Percentiles rank a stretch among this genome's conserved stretches.
These are phyloP conservation scores for Calonectria pseudoturangicola DNA, from an alignment of 2,329 filamentous ascomycete genomes.

Conservation along the genomic window DNA sequence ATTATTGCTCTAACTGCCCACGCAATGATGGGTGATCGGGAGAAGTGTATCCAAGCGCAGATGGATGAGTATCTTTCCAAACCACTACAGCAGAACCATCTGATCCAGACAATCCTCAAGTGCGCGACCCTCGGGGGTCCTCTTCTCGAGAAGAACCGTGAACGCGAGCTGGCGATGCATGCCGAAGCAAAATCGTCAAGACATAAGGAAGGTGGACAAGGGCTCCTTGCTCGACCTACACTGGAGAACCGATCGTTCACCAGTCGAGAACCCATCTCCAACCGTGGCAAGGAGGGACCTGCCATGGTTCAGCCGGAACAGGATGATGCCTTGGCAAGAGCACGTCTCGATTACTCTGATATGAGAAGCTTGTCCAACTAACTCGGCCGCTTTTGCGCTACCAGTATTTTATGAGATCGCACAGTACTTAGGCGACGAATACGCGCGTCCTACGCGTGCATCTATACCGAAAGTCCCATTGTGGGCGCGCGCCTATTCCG, in stretches of 20 bases:
- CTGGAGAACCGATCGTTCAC: constrained; percentile 79
- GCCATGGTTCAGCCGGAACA: constrained; percentile 69
- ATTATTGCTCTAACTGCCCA: constrained; percentile 98
- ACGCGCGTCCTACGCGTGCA: constrained; percentile 10
- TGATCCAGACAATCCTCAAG: constrained; percentile 98
- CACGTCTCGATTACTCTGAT: constrained; percentile 66
- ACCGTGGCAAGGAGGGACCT: constrained; percentile 76
- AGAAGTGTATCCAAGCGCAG: constrained; percentile 98
- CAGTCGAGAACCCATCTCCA: constrained; percentile 76
- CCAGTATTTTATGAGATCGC: constrained; percentile 57
- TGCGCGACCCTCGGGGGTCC: constrained; percentile 93
- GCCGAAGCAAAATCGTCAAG: constrained; percentile 68
- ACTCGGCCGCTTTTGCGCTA: constrained; percentile 43
- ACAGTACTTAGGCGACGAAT: constrained; percentile 48
- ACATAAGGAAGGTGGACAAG: constrained; percentile 61
- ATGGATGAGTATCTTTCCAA: constrained; percentile 99
- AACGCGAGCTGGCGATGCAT: constrained; percentile 74
- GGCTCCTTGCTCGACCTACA: constrained; percentile 61
- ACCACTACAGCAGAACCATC: constrained; percentile 95
- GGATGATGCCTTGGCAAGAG: constrained; percentile 70
- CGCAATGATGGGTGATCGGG: constrained; percentile 98
- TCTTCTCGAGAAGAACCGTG: constrained; percentile 84
- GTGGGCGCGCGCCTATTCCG: constrained; percentile 12
- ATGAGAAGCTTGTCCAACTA: constrained; percentile 63
- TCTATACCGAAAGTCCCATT: constrained; percentile 28